Evolutionary conservation across 495 filamentous ascomycete genomes (phyloP), one percentile per base, ranked within the genome.

Genomic region (Hypoxylon fuscum): DNA sequence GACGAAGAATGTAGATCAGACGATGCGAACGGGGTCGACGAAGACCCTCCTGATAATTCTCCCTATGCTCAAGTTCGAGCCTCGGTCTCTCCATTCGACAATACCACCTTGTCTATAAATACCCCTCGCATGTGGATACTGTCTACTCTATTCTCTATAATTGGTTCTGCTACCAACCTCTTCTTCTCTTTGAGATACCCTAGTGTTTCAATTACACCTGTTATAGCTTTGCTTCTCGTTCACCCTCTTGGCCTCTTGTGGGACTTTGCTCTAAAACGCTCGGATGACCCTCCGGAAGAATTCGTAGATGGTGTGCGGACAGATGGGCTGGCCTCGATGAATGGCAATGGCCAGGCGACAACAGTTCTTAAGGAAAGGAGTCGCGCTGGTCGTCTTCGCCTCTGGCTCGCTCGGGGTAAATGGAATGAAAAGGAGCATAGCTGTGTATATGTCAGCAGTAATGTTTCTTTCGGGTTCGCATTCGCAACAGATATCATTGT

Each of bases 361-460:
- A 46, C 49, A 42, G 3, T 31, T 44, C 59, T 37, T 27, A 66
- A 55, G 54, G 64, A 65, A 54, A 68, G 74, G 23, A 59, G 70
- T 50, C 69, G 55, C 10, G 70, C 73, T 40, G 73, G 76, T 40
- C 74, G 79, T 12, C 44, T 86, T 14, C 85, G 88, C 44, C 76
- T 89, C 4, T 93, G 90, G 90, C 77, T 94, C 10, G 88, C 86
- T 10, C 91, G 92, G 64, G 90, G 90, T 3, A 81, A 77, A 27
- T 94, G 90, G 90, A 94, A 94, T 68, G 86, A 90, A 64, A 93
- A 94, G 70, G 90, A 94, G 71, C 90, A 94, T 74, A 88, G 84
- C 47, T 94, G 90, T 72, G 89, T 94, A 51, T 94, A 93, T 65
- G 90, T 93, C 64, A 90, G 87, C 78, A 93, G 91, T 74, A 94